Evolutionary conservation across 2,329 filamentous ascomycete species (phyloP).

Genomic region (Tympanopsis confertula): DNA sequence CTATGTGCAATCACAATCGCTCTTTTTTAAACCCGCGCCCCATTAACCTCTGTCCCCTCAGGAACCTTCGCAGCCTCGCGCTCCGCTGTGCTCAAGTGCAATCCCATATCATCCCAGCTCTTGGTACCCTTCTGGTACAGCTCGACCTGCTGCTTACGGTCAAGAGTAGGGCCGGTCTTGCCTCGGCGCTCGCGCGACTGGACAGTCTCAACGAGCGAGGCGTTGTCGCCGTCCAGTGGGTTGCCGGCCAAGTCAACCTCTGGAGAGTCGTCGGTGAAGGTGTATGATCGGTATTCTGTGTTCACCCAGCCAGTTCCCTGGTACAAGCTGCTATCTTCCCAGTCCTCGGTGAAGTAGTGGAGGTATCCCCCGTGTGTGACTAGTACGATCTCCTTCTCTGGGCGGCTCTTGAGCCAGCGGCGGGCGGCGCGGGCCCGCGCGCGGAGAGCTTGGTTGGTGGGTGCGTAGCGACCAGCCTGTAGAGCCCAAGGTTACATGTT

Average conservation of each 20-base stretch:
- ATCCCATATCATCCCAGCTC: conserved; percentile 27
- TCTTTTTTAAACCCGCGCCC: conserved; percentile 12
- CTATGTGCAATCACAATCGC: too few relatives aligned
- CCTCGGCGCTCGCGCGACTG: conserved; percentile 26
- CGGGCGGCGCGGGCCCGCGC: conserved; percentile 49
- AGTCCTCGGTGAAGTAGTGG: conserved; percentile 78
- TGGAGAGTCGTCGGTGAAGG: conserved; percentile 42
- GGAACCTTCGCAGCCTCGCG: conserved; percentile 18
- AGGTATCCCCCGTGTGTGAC: conserved; percentile 77
- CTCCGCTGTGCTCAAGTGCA: conserved; percentile 21
- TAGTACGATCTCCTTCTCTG: conserved; percentile 56
- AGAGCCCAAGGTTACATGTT: too few relatives aligned
- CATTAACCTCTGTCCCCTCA: conserved; percentile 17
- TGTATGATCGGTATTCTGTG: conserved; percentile 60
- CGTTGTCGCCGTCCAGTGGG: conserved; percentile 21
- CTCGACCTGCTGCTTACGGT: conserved; percentile 20
- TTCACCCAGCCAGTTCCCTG: conserved; percentile 62
- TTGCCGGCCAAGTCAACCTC: conserved; percentile 28
- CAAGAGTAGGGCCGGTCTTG: conserved; percentile 16
- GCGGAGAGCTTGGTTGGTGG: conserved; percentile 38
- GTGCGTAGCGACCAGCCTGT: conserved; percentile 23
- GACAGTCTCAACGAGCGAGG: conserved; percentile 23
- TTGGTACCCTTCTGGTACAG: conserved; percentile 24
- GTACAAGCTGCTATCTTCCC: conserved; percentile 40
- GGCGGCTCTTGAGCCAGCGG: conserved; percentile 19